A percentile compares a stretch with the other conserved stretches of the same genome.
Conservation (phyloP, 495 filamentous ascomycete species). For the Ramalina peruviana region DNA sequence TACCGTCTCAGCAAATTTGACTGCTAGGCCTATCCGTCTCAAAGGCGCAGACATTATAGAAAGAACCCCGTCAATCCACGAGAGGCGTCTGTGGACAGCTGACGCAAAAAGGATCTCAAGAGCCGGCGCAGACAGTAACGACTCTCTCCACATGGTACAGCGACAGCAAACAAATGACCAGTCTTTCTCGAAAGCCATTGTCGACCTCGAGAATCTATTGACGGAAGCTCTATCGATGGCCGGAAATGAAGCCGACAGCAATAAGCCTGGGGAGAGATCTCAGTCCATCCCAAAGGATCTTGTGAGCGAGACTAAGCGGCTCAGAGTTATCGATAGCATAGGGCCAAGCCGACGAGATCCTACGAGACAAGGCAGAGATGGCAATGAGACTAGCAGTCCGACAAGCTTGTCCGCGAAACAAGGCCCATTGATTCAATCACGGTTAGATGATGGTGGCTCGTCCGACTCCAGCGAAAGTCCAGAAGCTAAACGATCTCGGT, state of each 20-base stretch:
- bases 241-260: conserved; percentile 20
- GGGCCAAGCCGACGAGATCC: conserved; percentile 10
- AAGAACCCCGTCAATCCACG: neutral
- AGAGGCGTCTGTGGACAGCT: neutral
- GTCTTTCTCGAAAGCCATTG: conserved; percentile 20
- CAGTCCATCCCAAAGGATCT: conserved; percentile 5
- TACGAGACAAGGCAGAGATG: conserved; percentile 12
- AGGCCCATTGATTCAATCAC: no score
- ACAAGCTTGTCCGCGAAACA: no score
- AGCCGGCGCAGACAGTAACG: neutral
- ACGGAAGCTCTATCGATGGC: conserved; percentile 32
- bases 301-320: neutral
- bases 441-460: no score
- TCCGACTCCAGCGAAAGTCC: no score
- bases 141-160: neutral
- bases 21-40: conserved; percentile 1
- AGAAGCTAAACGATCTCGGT: no score
- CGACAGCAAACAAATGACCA: conserved; percentile 5
- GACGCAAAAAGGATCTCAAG: neutral
- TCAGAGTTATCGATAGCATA: no score
- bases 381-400: no score
- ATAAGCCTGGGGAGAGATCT: conserved; percentile 8
- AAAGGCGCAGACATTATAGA: neutral
- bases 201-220: conserved; percentile 32
- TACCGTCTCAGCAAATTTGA: neutral